Evolutionary conservation across 2,329 filamentous ascomycete species (phyloP), one percentile per base, ranked within the genome.

Genomic region (Fusarium sp.): DNA sequence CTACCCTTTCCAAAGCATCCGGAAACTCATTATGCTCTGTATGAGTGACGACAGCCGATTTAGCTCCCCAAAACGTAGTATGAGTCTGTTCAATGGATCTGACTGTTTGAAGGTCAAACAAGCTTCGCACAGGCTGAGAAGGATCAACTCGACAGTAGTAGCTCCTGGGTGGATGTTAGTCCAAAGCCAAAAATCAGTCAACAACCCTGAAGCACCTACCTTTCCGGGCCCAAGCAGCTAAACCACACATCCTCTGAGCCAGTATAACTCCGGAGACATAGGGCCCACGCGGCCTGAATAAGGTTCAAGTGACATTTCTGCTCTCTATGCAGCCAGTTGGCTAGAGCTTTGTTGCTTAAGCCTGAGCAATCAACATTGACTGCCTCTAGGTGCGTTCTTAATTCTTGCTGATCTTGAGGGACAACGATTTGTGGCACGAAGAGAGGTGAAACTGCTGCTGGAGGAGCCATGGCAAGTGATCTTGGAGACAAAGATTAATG

Each of bases 221-320:
- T 51, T 9, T 34, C 40, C 1, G 54, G 36, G 3, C 20, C 33
- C 7, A 51, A 31, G 10, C 54, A 36, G 8, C 28, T 51, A 16
- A 57, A 51, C 37, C 28, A 51, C 6, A 57, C 36, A n/a, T 57
- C 54, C 20, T 51, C 45, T 20, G 45, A 57, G 15, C 54, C 54
- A 36, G 54, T 51, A 41, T 57, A 57, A 13, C 45, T 51, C 23
- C 54, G 16, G n/a, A 57, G 36, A 30, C 16, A 34, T 12, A 57
- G 12, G 8, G 36, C 31, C 54, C 54, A 57, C 2, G 54, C 45
- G 3, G 54, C 54, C 12, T 51, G 54, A 3, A 41, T 6, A n/a
- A 57, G 28, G 8, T 26, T 16, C 16, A 42, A 20, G 4, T 20
- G 23, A 1, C 20, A 41, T 6, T 57, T 41, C 9, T 7, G 3